phyloP scores from a whole-genome alignment of 169 alveolate species.

The Pseudocohnilembus persalinus region DNA sequence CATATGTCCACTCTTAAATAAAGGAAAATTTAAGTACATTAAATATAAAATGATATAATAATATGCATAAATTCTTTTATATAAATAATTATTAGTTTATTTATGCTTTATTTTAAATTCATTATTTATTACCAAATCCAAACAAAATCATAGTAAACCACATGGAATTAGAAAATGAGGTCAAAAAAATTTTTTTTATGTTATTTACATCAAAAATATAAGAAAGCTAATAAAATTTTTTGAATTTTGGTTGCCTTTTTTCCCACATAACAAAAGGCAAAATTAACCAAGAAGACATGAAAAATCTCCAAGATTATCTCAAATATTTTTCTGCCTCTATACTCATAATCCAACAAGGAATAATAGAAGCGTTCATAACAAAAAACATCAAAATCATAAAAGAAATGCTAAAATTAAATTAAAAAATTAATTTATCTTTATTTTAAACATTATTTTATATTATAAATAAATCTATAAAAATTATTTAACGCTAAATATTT shows the following conservation, averaged over 20 bases:
- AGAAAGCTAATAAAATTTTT: slow-evolving; percentile 1
- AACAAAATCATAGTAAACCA: slow-evolving; percentile 31
- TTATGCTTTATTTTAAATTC: slow-evolving; percentile 17
- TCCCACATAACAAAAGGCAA: slow-evolving; percentile 38
- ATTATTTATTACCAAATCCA: slow-evolving; percentile 20
- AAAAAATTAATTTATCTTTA: no score
- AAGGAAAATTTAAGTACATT: neutral
- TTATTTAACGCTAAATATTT: no score
- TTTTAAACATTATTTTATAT: no score
- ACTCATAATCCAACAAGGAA: slow-evolving; percentile 43
- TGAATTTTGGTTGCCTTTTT: slow-evolving; percentile 16
- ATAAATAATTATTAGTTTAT: slow-evolving; percentile 1
- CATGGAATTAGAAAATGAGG: slow-evolving; percentile 21
- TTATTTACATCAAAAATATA: slow-evolving; percentile 14
- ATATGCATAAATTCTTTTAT: no score
- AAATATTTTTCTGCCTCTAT: slow-evolving; percentile 43
- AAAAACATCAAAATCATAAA: slow-evolving; percentile 28
- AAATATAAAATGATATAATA: no score
- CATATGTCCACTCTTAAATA: neutral
- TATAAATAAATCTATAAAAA: no score
- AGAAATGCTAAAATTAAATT: neutral
- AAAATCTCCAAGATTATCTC: slow-evolving; percentile 40
- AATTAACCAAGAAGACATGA: slow-evolving; percentile 17
- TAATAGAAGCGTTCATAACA: slow-evolving; percentile 15
- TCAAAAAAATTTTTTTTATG: slow-evolving; percentile 27